A percentile compares a stretch with the other conserved stretches of the same genome.
These are phyloP conservation scores for Parachaetomium inaequale DNA, from an alignment of 495 filamentous ascomycete genomes.

Conservation along the genomic window DNA sequence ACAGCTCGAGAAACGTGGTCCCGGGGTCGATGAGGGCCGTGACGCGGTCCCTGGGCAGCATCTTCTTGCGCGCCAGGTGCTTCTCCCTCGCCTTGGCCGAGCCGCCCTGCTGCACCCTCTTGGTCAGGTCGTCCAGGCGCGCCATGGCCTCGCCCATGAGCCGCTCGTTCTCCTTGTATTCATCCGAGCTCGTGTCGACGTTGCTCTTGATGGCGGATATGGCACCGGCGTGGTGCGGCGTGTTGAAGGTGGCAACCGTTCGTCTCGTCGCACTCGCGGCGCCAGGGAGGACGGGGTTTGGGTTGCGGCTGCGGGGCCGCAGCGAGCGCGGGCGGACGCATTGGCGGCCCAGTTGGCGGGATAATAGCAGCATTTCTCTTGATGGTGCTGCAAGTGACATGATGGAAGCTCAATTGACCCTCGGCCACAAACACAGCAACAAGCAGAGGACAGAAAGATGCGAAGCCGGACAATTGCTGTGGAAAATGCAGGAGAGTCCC, in stretches of 20 bases:
- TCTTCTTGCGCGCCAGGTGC: slow-evolving; percentile 83
- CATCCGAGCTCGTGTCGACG: slow-evolving; percentile 71
- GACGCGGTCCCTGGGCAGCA: slow-evolving; percentile 88
- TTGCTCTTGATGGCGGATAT: slow-evolving; percentile 73
- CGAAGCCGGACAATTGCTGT: not conserved
- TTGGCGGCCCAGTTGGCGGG: slow-evolving; percentile 43
- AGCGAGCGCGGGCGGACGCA: slow-evolving; percentile 18
- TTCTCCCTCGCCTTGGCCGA: slow-evolving; percentile 82
- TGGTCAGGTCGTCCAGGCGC: slow-evolving; percentile 64
- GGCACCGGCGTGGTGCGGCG: slow-evolving; percentile 64
- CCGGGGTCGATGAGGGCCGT: slow-evolving; percentile 85
- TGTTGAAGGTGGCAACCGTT: slow-evolving; percentile 57
- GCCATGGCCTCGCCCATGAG: slow-evolving; percentile 72
- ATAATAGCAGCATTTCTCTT: slow-evolving; percentile 35
- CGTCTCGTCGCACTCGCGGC: slow-evolving; percentile 24
- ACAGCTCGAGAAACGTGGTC: slow-evolving; percentile 87
- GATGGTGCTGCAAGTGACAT: slow-evolving; percentile 40
- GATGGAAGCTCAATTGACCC: slow-evolving; percentile 5
- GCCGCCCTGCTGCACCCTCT: slow-evolving; percentile 69
- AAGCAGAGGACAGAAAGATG: not conserved
- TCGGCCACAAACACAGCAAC: not conserved
- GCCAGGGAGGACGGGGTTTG: slow-evolving; percentile 12
- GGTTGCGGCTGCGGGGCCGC: slow-evolving; percentile 12
- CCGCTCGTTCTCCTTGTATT: slow-evolving; percentile 76
- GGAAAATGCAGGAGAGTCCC: not conserved